A percentile compares a stretch with the other conserved stretches of the same genome.
These are phyloP conservation scores for Chlamydomonas asymmetrica DNA, from an alignment of 139 green algal species.

Conservation along the genomic window DNA sequence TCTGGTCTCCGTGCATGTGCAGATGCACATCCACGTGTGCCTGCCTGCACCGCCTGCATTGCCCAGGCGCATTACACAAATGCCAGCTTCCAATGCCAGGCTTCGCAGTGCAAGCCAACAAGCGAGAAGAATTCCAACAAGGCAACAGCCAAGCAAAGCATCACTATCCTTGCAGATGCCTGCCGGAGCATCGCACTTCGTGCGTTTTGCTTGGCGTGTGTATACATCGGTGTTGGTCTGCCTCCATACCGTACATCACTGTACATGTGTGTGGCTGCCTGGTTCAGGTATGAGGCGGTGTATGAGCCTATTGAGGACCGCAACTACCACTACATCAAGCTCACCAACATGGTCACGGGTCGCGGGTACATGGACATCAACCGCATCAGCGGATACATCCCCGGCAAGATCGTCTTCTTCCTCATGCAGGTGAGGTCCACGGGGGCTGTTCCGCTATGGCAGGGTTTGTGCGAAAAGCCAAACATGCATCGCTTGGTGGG, in stretches of 20 bases:
- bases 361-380: constrained; percentile 85
- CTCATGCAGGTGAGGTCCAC: constrained; percentile 92
- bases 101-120: too few species aligned
- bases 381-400: constrained; percentile 95
- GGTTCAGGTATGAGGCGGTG: constrained; percentile 86
- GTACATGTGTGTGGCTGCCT: too few species aligned
- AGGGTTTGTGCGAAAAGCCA: too few species aligned
- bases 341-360: constrained; percentile 79
- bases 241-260: too few species aligned
- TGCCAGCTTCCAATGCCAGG: too few species aligned
- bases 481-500: too few species aligned
- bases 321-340: constrained; percentile 94
- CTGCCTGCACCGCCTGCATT: too few species aligned
- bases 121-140: too few species aligned
- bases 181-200: background rate
- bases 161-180: background rate
- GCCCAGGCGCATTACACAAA: too few species aligned
- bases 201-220: background rate
- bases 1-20: too few species aligned
- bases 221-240: background rate
- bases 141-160: background rate
- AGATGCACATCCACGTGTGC: too few species aligned
- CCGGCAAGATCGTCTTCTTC: constrained; percentile 94
- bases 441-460: too few species aligned
- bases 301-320: constrained; percentile 91